Evolutionary conservation across 1,139 yeast genomes (phyloP).

Genomic region (Hyphopichia pseudoburtonii): DNA sequence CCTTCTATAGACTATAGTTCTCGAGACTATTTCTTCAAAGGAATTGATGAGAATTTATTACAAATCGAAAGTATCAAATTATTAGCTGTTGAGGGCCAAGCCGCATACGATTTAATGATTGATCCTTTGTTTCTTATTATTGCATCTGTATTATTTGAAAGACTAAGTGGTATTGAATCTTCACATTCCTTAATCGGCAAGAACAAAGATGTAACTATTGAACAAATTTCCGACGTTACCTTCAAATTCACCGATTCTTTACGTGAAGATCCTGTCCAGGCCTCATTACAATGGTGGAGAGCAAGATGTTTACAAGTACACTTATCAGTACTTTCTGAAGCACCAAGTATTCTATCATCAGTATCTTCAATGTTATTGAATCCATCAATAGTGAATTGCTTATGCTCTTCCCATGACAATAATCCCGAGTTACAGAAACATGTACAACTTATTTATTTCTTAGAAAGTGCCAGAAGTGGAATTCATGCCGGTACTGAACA

Average conservation of each 20-base stretch:
- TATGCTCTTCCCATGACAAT: slow-evolving; percentile 27
- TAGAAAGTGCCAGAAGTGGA: slow-evolving; percentile 67
- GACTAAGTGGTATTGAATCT: slow-evolving; percentile 31
- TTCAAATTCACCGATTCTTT: slow-evolving; percentile 15
- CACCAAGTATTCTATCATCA: slow-evolving; percentile 46
- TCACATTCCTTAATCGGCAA: slow-evolving; percentile 28
- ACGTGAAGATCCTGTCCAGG: slow-evolving; percentile 29
- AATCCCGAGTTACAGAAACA: slow-evolving; percentile 29
- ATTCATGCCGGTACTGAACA: slow-evolving; percentile 63
- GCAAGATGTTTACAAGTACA: slow-evolving; percentile 65
- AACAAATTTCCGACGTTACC: slow-evolving; percentile 19
- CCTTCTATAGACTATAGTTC: slow-evolving; percentile 54
- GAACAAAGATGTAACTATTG: slow-evolving; percentile 17
- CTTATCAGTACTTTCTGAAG: slow-evolving; percentile 58
- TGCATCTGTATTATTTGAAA: slow-evolving; percentile 53
- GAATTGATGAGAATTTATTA: slow-evolving; percentile 24
- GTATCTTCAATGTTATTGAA: slow-evolving; percentile 40
- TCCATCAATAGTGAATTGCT: slow-evolving; percentile 27
- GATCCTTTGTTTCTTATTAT: slow-evolving; percentile 55
- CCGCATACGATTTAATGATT: slow-evolving; percentile 58
- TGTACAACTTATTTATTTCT: slow-evolving; percentile 48
- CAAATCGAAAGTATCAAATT: slow-evolving; percentile 36
- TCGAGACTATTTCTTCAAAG: slow-evolving; percentile 31
- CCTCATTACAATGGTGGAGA: slow-evolving; percentile 71
- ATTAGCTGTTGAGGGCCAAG: slow-evolving; percentile 59